phyloP scores from a whole-genome alignment of 352 stramenopile genomes.

The Globisporangium paroecandrum region DNA sequence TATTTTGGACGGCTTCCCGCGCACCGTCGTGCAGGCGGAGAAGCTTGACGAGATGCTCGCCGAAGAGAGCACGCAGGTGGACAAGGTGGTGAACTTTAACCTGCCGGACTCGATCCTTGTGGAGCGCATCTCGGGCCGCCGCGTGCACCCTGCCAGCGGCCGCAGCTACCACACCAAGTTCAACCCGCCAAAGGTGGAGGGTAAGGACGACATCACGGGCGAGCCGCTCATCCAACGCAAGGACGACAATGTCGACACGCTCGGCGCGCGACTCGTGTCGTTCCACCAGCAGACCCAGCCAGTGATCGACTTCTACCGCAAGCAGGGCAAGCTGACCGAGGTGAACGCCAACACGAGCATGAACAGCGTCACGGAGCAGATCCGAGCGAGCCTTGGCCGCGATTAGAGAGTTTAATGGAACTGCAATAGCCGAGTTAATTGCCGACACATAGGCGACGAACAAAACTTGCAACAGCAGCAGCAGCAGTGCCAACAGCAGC shows the following conservation, averaged over 20 bases:
- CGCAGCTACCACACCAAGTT: conserved; percentile 98
- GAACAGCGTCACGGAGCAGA: conserved; percentile 77
- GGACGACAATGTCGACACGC: conserved; percentile 94
- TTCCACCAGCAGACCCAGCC: conserved; percentile 98
- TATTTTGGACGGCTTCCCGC: conserved; percentile 99
- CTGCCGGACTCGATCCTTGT: conserved; percentile 95
- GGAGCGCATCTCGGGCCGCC: conserved; percentile 95
- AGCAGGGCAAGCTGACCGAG: conserved; percentile 79
- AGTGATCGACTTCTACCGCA: conserved; percentile 91
- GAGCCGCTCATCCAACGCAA: conserved; percentile 96
- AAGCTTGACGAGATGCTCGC: conserved; percentile 97
- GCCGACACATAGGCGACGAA: background rate
- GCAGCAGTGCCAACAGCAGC: background rate
- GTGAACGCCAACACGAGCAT: conserved; percentile 92
- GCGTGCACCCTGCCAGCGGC: conserved; percentile 94
- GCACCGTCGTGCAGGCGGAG: conserved; percentile 96
- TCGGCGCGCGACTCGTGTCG: conserved; percentile 89
- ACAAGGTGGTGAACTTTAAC: conserved; percentile 95
- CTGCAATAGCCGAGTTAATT: background rate
- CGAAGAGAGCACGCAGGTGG: conserved; percentile 81
- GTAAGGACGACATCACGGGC: conserved; percentile 92
- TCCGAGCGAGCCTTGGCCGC: conserved; percentile 63
- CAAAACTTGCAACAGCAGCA: background rate
- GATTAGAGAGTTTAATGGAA: conserved; percentile 43
- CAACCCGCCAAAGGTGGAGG: conserved; percentile 90